Evolutionary conservation across 176 grass and related monocot species (phyloP).

Genomic region (Pontederia paniculata): DNA sequence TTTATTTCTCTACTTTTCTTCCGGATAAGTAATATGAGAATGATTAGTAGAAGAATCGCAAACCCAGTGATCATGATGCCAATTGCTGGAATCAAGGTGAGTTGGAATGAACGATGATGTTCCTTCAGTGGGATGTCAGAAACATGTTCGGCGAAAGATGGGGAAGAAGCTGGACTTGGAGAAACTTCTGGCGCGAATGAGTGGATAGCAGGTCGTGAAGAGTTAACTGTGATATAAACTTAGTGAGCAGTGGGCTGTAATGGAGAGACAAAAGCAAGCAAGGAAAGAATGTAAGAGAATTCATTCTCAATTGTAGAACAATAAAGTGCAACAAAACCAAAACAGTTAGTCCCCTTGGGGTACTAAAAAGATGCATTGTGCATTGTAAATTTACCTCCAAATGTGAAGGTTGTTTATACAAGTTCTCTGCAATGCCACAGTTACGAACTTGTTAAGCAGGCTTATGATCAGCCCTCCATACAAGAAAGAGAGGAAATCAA

Average conservation of each 20-base stretch:
- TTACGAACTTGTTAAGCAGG: too few relatives aligned
- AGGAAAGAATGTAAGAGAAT: slow-evolving; percentile 1
- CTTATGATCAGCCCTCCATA: too few relatives aligned
- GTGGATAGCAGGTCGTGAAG: slow-evolving; percentile 27
- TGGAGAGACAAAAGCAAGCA: slow-evolving; percentile 1
- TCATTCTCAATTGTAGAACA: slow-evolving; percentile 5
- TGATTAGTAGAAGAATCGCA: slow-evolving; percentile 50
- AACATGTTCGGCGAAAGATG: slow-evolving; percentile 37
- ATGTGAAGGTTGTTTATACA: too few relatives aligned
- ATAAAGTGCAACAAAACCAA: neutral
- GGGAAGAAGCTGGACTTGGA: slow-evolving; percentile 39
- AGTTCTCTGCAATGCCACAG: too few relatives aligned
- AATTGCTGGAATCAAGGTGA: slow-evolving; percentile 40
- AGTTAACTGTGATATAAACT: slow-evolving; percentile 49
- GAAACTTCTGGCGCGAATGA: slow-evolving; percentile 33
- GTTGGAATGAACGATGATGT: slow-evolving; percentile 43
- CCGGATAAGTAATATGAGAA: slow-evolving; percentile 67
- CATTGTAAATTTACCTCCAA: too few relatives aligned
- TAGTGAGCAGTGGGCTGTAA: slow-evolving; percentile 8
- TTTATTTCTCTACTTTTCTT: slow-evolving; percentile 73
- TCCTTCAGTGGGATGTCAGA: slow-evolving; percentile 30
- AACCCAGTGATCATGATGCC: slow-evolving; percentile 65
- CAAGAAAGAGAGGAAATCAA: too few relatives aligned
- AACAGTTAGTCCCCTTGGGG: neutral
- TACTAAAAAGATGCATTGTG: neutral